A percentile compares a stretch with the other conserved stretches of the same genome.
phyloP scores from a whole-genome alignment of 2,329 filamentous ascomycete genomes.

The Sarocladium kiliense region DNA sequence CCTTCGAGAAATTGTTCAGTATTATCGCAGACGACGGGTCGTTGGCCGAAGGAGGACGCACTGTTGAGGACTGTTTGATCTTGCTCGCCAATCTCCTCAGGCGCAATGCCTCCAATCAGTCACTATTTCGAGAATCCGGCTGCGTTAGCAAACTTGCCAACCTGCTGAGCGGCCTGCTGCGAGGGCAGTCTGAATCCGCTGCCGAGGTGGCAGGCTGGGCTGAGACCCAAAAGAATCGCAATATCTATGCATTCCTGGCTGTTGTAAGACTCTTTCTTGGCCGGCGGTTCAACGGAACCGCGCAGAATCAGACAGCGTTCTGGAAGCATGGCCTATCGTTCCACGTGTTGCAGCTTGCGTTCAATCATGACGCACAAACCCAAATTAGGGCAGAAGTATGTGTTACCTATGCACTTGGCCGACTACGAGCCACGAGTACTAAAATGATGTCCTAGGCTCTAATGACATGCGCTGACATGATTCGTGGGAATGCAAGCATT shows the following conservation, averaged over 20 bases:
- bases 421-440: neutral
- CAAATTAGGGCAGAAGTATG: slow-evolving; percentile 75
- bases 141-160: slow-evolving; percentile 68
- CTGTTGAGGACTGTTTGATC: slow-evolving; percentile 89
- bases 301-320: slow-evolving; percentile 79
- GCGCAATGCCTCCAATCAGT: slow-evolving; percentile 87
- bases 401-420: neutral
- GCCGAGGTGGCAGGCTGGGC: slow-evolving; percentile 68
- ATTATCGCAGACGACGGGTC: slow-evolving; percentile 80
- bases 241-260: slow-evolving; percentile 83
- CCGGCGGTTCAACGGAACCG: slow-evolving; percentile 71
- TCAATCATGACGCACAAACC: slow-evolving; percentile 65
- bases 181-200: slow-evolving; percentile 43
- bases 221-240: slow-evolving; percentile 75
- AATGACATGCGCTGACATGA: slow-evolving; percentile 80
- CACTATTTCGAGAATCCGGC: slow-evolving; percentile 86
- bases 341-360: slow-evolving; percentile 76
- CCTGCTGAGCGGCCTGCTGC: slow-evolving; percentile 58
- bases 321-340: slow-evolving; percentile 77
- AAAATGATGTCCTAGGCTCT: slow-evolving; percentile 53
- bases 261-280: slow-evolving; percentile 83
- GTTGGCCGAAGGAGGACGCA: slow-evolving; percentile 73
- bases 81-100: slow-evolving; percentile 83
- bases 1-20: slow-evolving; percentile 79
- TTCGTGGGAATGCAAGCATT: slow-evolving; percentile 70